A percentile compares a stretch with the other conserved stretches of the same genome.
phyloP scores from a whole-genome alignment of 495 filamentous ascomycete genomes.

The Trypethelium eluteriae region DNA sequence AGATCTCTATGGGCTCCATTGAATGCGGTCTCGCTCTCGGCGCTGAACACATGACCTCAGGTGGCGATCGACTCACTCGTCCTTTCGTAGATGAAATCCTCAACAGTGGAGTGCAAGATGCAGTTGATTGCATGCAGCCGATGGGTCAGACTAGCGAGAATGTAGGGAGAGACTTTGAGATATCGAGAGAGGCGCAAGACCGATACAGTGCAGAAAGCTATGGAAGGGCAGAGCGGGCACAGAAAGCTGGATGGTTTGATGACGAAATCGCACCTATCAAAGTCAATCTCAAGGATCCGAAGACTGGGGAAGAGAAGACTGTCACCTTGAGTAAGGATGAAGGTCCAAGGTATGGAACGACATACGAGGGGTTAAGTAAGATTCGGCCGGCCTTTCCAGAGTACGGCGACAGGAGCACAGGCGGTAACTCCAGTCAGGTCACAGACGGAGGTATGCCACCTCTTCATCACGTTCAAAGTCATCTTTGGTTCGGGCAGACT shows the following conservation, averaged over 20 bases:
- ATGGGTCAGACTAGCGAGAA: constrained; percentile 99
- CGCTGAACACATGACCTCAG: constrained; percentile 75
- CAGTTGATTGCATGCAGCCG: constrained; percentile 77
- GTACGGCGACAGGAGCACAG: constrained; percentile 80
- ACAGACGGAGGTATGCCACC: constrained; percentile 64
- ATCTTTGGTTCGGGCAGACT: not conserved
- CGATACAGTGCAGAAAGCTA: constrained; percentile 79
- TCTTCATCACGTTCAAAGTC: not conserved
- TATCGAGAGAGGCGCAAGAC: constrained; percentile 74
- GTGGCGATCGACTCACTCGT: constrained; percentile 56
- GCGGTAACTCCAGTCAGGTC: constrained; percentile 93
- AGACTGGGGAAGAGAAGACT: constrained; percentile 67
- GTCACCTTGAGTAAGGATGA: constrained; percentile 80
- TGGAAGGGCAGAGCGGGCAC: constrained; percentile 75
- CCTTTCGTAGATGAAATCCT: constrained; percentile 75
- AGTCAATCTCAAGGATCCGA: constrained; percentile 70
- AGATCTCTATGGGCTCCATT: constrained; percentile 73
- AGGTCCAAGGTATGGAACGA: constrained; percentile 83
- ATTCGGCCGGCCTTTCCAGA: constrained; percentile 85
- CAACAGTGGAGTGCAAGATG: constrained; percentile 55
- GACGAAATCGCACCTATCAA: constrained; percentile 90
- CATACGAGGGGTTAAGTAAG: constrained; percentile 70
- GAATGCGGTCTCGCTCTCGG: constrained; percentile 82
- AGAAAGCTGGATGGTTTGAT: constrained; percentile 88
- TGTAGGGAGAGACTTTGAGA: constrained; percentile 82